Evolutionary conservation across 192 early-diverging fungal genomes (phyloP).

Genomic region (Podila epigama): DNA sequence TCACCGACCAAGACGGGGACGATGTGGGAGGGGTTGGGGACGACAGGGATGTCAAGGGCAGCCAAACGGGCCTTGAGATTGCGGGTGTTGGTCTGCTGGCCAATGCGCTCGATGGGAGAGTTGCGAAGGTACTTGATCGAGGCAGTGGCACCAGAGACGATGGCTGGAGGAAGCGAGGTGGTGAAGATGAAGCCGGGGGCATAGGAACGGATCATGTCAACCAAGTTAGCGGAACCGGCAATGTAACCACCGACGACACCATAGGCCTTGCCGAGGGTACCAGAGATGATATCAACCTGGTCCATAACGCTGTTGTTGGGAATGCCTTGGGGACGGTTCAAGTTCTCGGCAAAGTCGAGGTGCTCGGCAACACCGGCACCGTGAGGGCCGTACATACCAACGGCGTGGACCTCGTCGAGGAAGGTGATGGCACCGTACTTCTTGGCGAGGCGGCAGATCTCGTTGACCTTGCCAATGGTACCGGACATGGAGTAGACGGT

Average conservation of each 20-base stretch:
- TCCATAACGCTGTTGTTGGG: slow-evolving; percentile 72
- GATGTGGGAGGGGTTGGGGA: slow-evolving; percentile 99
- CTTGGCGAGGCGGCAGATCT: slow-evolving; percentile 86
- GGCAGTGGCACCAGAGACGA: slow-evolving; percentile 89
- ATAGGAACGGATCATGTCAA: slow-evolving; percentile 96
- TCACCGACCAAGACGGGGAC: slow-evolving; percentile 98
- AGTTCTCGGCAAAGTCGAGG: slow-evolving; percentile 81
- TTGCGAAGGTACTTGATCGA: slow-evolving; percentile 92
- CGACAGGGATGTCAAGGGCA: slow-evolving; percentile 89
- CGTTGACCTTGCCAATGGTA: slow-evolving; percentile 89
- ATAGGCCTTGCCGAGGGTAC: slow-evolving; percentile 96
- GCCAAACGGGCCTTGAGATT: slow-evolving; percentile 84
- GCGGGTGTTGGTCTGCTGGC: slow-evolving; percentile 94
- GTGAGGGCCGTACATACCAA: slow-evolving; percentile 96
- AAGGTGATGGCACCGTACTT: slow-evolving; percentile 98
- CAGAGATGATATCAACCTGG: slow-evolving; percentile 94
- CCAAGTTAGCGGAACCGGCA: slow-evolving; percentile 85
- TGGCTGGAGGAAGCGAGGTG: slow-evolving; percentile 94
- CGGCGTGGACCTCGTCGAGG: slow-evolving; percentile 97
- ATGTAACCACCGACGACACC: slow-evolving; percentile 98
- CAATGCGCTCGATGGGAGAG: slow-evolving; percentile 85
- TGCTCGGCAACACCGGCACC: slow-evolving; percentile 97
- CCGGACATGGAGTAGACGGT: slow-evolving; percentile 98
- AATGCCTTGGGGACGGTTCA: slow-evolving; percentile 50
- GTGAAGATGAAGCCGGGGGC: slow-evolving; percentile 99